These are phyloP conservation scores for Phytophthora vignae DNA, from an alignment of 352 stramenopile species.

Conservation along the genomic window DNA sequence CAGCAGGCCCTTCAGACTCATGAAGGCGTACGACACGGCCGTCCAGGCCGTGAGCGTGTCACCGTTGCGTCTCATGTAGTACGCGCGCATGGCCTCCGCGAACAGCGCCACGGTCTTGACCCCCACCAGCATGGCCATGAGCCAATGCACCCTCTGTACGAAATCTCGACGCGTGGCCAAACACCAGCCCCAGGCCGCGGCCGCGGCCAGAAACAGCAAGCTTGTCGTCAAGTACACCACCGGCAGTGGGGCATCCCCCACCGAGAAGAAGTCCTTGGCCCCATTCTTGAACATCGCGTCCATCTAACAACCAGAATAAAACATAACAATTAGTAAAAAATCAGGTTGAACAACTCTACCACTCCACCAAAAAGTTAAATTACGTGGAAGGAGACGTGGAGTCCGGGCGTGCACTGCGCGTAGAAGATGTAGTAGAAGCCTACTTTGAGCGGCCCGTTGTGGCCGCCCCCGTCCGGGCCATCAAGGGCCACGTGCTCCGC, in stretches of 20 bases:
- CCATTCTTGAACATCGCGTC: slow-evolving; percentile 85
- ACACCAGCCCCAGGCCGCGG: slow-evolving; percentile 72
- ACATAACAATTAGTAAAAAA: not conserved
- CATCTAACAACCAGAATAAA: slow-evolving; percentile 53
- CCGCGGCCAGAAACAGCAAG: slow-evolving; percentile 68
- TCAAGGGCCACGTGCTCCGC: slow-evolving; percentile 31
- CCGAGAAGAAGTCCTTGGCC: slow-evolving; percentile 86
- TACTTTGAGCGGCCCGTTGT: slow-evolving; percentile 35
- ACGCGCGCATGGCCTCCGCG: slow-evolving; percentile 94
- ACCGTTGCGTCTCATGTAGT: slow-evolving; percentile 96
- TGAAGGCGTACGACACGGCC: slow-evolving; percentile 95
- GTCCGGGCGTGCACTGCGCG: slow-evolving; percentile 72
- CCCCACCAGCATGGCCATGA: slow-evolving; percentile 95
- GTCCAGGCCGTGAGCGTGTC: slow-evolving; percentile 93
- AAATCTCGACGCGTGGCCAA: slow-evolving; percentile 58
- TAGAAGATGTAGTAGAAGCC: slow-evolving; percentile 93
- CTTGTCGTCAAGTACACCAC: slow-evolving; percentile 86
- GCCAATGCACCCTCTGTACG: slow-evolving; percentile 92
- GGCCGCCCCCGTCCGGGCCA: slow-evolving; percentile 13
- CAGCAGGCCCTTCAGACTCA: slow-evolving; percentile 96
- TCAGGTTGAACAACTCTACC: not conserved
- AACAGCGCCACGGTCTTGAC: slow-evolving; percentile 96
- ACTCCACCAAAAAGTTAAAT: not conserved
- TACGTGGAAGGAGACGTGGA: slow-evolving; percentile 91
- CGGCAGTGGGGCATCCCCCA: slow-evolving; percentile 85